Conservation (phyloP, 805 yeast genomes). For the Nematodospora valgi region DNA sequence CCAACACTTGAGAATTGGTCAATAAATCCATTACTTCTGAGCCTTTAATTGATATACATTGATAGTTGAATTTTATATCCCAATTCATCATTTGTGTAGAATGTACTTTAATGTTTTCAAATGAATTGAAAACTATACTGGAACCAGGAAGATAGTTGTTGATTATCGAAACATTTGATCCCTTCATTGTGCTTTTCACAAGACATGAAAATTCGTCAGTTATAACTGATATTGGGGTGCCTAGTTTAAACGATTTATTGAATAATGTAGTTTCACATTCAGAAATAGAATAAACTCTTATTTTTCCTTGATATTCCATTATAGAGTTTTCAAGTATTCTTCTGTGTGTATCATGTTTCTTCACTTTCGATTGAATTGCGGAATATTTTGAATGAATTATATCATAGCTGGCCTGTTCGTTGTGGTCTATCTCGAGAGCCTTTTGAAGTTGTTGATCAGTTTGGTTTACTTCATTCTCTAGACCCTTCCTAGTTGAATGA, state of each 20-base stretch:
- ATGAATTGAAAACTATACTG: neutral
- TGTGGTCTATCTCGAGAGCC: slow-evolving; percentile 16
- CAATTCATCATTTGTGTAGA: slow-evolving; percentile 1
- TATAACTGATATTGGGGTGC: slow-evolving; percentile 9
- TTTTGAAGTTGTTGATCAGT: slow-evolving; percentile 17
- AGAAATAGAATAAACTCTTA: slow-evolving; percentile 22
- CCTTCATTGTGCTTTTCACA: slow-evolving; percentile 12
- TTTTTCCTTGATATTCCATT: slow-evolving; percentile 24
- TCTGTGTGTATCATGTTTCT: slow-evolving; percentile 34
- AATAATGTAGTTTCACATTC: slow-evolving; percentile 11
- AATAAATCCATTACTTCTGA: neutral
- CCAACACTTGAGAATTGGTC: neutral
- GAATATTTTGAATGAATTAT: slow-evolving; percentile 17
- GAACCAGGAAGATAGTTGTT: slow-evolving; percentile 2
- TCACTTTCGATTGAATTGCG: slow-evolving; percentile 21
- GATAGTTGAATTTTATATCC: slow-evolving; percentile 2
- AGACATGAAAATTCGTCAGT: slow-evolving; percentile 21
- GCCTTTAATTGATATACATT: slow-evolving; percentile 4
- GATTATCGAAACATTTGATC: slow-evolving; percentile 16
- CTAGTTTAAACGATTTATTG: slow-evolving; percentile 16
- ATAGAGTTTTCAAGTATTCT: slow-evolving; percentile 50
- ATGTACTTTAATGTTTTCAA: neutral
- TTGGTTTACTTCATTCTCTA: slow-evolving; percentile 17
- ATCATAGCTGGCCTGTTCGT: slow-evolving; percentile 17
- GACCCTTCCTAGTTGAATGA: slow-evolving; percentile 13